Base-by-base conservation (phyloP, 768 basidiomycete genomes). In the Boletus rufocinnamomeus region DNA sequence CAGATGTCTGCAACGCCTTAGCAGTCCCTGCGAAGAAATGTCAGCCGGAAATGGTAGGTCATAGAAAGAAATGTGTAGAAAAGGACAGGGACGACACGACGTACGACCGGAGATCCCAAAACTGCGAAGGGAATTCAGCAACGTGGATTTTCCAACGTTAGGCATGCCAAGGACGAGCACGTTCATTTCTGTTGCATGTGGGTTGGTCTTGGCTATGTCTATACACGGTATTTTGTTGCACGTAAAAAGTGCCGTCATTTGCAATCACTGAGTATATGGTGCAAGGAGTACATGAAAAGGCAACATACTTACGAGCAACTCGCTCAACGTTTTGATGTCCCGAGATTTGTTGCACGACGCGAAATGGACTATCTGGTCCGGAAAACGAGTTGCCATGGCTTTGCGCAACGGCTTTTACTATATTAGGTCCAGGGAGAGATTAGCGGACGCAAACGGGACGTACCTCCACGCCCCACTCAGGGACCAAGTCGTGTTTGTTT, bases 151-250 rank as follows among this genome's bases (percentile, higher is more conserved):
- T 43, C 96, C 96, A 48, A 98, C 94, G 72, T 98, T 98, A 19
- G 97, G 97, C 96, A 99, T 98, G 25, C 97, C 97, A 58, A 97
- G 88, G 25, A 98, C 93, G 3, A 98, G 81, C 8, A 98, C 88
- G 66, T 95, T 94, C 63, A 93, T 76, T 70, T 90, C 90, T 65
- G 86, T 84, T 48, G 84, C 81, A 61, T 91, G 83, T 51, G 84
- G 84, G 69, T 87, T 82, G 43, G 79, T 77, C 66, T 84, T 84
- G 34, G 90, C 88, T 64, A 91, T 81, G 65, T 84, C 90, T 93
- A 50, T 17, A 60, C 32, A 3, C 17, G 27, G 14, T 35, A 46
- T 38, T 57, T 58, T n/a, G 23, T 60, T 25, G n/a, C 19, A 37
- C 30, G 40, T 30, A 17, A 41, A 62, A 14, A 47, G 44, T 27